Evolutionary conservation across 2,329 filamentous ascomycete genomes (phyloP).

Genomic region (Xylaria sp.): DNA sequence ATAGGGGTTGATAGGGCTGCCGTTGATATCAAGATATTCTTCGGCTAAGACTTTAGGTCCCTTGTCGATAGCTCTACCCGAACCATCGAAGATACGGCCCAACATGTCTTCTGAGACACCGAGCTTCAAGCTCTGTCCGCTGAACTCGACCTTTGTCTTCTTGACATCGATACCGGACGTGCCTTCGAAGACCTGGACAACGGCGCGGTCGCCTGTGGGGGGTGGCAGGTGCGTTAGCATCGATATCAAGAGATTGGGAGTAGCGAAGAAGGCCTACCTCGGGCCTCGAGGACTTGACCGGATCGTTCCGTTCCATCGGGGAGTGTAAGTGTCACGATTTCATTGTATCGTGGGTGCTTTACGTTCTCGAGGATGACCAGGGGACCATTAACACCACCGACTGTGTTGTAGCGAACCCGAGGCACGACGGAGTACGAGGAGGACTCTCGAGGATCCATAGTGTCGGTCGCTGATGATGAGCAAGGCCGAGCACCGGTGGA

Average conservation of each 20-base stretch:
- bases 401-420: conserved; percentile 91
- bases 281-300: conserved; percentile 95
- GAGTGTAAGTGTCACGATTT: conserved; percentile 95
- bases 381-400: conserved; percentile 96
- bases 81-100: conserved; percentile 98
- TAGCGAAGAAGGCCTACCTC: conserved; percentile 66
- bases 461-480: conserved; percentile 20
- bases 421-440: conserved; percentile 66
- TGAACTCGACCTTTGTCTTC: conserved; percentile 99
- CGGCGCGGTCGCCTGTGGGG: conserved; percentile 80
- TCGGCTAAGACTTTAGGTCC: conserved; percentile 97
- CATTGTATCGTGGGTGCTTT: conserved; percentile 97
- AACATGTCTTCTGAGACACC: conserved; percentile 99
- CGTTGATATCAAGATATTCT: conserved; percentile 99
- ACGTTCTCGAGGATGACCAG: conserved; percentile 98
- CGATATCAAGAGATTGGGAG: not conserved
- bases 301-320: conserved; percentile 93
- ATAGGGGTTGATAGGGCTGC: conserved; percentile 97
- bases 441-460: conserved; percentile 61
- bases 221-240: conserved; percentile 34
- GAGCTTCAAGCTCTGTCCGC: conserved; percentile 94
- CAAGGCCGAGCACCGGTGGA: conserved; percentile 6
- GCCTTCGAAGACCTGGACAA: conserved; percentile 98
- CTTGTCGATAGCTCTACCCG: conserved; percentile 97
- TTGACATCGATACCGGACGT: conserved; percentile 98